A percentile compares a stretch with the other conserved stretches of the same genome.
Evolutionary conservation across 2,329 filamentous ascomycete genomes (phyloP).

Genomic region (Alternaria solani): DNA sequence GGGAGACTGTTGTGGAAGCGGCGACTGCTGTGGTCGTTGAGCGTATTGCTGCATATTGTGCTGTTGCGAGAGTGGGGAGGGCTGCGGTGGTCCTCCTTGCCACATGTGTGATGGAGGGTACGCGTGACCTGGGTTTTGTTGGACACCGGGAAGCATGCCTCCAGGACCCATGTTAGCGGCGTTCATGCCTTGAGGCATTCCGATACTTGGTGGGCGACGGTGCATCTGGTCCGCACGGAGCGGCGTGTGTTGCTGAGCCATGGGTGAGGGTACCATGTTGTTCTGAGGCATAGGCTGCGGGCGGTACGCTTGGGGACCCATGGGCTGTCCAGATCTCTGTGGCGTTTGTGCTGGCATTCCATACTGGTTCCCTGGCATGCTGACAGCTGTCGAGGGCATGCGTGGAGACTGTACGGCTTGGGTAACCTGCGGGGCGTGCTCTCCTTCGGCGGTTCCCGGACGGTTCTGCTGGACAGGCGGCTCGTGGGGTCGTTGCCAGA

Average conservation of each 20-base stretch:
- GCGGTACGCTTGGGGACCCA: constrained; percentile 71
- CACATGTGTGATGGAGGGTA: constrained; percentile 59
- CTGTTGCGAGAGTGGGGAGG: constrained; percentile 58
- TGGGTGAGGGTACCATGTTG: constrained; percentile 74
- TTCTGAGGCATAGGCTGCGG: constrained; percentile 76
- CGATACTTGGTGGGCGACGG: constrained; percentile 68
- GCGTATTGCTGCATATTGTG: constrained; percentile 57
- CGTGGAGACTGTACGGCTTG: constrained; percentile 59
- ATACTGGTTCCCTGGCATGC: constrained; percentile 64
- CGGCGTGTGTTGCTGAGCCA: constrained; percentile 72
- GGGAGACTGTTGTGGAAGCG: constrained; percentile 58
- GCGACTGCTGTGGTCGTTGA: constrained; percentile 53
- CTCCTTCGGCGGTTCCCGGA: constrained; percentile 50
- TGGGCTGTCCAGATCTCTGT: constrained; percentile 68
- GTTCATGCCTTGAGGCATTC: constrained; percentile 17
- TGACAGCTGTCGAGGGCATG: constrained; percentile 66
- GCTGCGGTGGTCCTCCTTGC: constrained; percentile 58
- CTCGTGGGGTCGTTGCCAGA: constrained; percentile 86
- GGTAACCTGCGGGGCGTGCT: constrained; percentile 51
- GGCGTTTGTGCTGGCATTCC: constrained; percentile 65
- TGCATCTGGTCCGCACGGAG: constrained; percentile 70
- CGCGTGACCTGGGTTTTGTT: constrained; percentile 55
- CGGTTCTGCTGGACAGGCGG: constrained; percentile 65
- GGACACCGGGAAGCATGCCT: constrained; percentile 51
- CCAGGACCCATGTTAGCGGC: constrained; percentile 46